Base-by-base conservation (phyloP, 768 basidiomycete species). In the Suillus sp. region DNA sequence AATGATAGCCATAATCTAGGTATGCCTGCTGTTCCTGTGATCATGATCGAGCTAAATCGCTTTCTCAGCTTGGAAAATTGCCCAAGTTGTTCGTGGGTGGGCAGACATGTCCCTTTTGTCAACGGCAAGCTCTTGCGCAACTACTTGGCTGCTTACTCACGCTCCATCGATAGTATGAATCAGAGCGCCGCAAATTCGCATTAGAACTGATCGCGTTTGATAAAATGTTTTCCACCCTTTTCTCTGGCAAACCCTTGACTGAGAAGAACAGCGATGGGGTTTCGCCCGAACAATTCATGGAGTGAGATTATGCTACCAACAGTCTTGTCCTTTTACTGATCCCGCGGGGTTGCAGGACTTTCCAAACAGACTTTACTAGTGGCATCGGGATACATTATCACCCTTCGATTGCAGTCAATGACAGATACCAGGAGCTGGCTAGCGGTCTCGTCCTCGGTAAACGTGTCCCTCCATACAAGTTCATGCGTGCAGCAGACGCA, bases 181-280 rank as follows among this genome's bases (percentile, higher is more conserved):
- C 75, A 22, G 85, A 87, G 69, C 80, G 86, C 8, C 78, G 80
- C 50, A 78, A 80, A 67, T 84, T 77, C 65, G 84, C 85, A 0
- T 79, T 82, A 66, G 84, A 84, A 45, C 77, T 87, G 43, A 84
- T 86, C 64, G 71, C 76, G 55, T 84, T 84, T 58, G 85, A 86
- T 71, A 82, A 82, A 61, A 76, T 77, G 61, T 84, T 81, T 66
- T 79, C 82, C 0, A 77, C 80, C 3, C 73, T 85, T 27, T 84
- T 84, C 73, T 84, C 82, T 1, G 81, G 81, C 48, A 85, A 85
- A 72, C 81, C 86, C 4, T 67, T 75, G 14, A 79, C 76, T 0
- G 67, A 72, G 27, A 71, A 70, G 66, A 72, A 79, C 63, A 56
- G 63, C 20, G 75, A 77, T 57, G 84, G 83, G 8, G 69, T 70